Evolutionary conservation across 495 filamentous ascomycete genomes (phyloP), one percentile per base, ranked within the genome.

Genomic region (Usnea hakonensis): DNA sequence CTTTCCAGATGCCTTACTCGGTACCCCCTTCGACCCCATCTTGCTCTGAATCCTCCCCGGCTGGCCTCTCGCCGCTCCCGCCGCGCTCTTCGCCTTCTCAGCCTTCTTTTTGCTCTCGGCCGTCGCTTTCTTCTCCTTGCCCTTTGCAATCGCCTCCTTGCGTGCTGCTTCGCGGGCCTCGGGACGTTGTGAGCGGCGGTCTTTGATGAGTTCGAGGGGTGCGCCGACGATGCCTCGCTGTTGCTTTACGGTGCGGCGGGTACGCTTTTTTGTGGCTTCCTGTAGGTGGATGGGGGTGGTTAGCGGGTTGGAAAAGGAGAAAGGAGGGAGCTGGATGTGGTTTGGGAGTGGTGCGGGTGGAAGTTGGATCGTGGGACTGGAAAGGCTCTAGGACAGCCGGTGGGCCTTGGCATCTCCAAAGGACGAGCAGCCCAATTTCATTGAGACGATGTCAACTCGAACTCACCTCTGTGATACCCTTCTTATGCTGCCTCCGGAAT

Each of bases 391-490:
- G 36, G 41, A 10, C 41, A 43, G 21, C 17, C 50, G 32, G 48
- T 16, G 32, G 2, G 16, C 23, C 48, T 32, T 28, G 26, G 13
- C 50, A 55, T 30, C 23, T 53, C 50, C 37, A 11, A 44, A n/a
- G 4, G 0, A 26, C 30, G 9, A 14, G 10, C 26, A 50, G 30
- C 35, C 3, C n/a, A 19, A 8, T 21, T 4, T 33, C 19, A 23
- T 16, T 30, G 7, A 11, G 19, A 35, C 30, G 9, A 37, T 23
- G 35, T 21, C 1, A 28, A 9, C 0, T 13, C 9, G 23, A 28
- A 80, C 88, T 80, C 85, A 97, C 94, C 90, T 99, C 94, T 84
- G 93, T 94, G 83, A 97, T 92, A 87, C 94, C 94, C 90, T 99
- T 99, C 85, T 90, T 93, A 86, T 97, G 93, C 82, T 95, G 91